Percentiles rank a stretch among this genome's conserved stretches.
Evolutionary conservation across 148 eudicot species (phyloP).

Genomic region (Amaranthus cruentus): DNA sequence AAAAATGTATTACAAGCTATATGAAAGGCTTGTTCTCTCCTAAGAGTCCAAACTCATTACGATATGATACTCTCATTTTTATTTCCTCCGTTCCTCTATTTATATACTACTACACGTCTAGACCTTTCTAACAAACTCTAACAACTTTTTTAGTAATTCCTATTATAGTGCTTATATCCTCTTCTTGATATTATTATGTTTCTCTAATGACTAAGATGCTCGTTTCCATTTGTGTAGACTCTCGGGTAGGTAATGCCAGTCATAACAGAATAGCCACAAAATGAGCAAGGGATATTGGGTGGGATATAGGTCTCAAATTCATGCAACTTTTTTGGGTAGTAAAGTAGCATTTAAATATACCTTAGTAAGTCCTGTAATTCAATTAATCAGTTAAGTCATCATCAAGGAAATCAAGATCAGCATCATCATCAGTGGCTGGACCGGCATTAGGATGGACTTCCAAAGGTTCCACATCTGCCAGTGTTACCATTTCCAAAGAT

Average conservation of each 20-base stretch:
- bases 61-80: no score
- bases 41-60: no score
- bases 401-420: constrained; percentile 36
- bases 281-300: not conserved
- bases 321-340: not conserved
- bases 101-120: no score
- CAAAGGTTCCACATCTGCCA: constrained; percentile 61
- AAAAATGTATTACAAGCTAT: not conserved
- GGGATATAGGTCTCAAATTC: not conserved
- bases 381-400: constrained; percentile 38
- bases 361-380: not conserved
- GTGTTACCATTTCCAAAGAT: constrained; percentile 47
- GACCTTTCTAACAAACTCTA: no score
- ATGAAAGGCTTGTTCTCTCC: not conserved
- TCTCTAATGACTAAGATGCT: no score
- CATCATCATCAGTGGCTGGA: constrained; percentile 41
- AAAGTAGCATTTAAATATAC: not conserved
- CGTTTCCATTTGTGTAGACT: no score
- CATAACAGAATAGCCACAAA: not conserved
- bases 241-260: no score
- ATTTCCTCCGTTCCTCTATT: no score
- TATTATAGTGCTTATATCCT: no score
- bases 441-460: constrained; percentile 42
- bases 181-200: no score
- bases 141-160: no score